A percentile compares a stretch with the other conserved stretches of the same genome.
phyloP scores from a whole-genome alignment of 345 rosid species.

The Corymbia maculata region DNA sequence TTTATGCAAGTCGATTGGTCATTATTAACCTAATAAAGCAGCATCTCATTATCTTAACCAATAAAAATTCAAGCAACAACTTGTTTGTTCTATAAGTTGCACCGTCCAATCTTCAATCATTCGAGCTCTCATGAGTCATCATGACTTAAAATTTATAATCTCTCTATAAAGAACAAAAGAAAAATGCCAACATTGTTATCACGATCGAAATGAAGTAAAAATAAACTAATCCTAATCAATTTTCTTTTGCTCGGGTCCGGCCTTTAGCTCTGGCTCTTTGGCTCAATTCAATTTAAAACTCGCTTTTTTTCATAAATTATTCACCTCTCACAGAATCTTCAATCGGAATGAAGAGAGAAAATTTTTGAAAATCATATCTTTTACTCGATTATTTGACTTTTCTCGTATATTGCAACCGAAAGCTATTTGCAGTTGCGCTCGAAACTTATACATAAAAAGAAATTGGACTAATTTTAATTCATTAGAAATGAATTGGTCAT shows the following conservation, averaged over 20 bases:
- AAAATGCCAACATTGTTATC: not conserved
- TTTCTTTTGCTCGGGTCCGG: not conserved
- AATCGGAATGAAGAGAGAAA: not conserved
- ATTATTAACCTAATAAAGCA: not conserved
- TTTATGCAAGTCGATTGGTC: not conserved
- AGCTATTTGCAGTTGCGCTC: not conserved
- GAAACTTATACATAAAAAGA: not conserved
- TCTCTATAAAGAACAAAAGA: not conserved
- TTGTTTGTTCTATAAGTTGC: accelerated
- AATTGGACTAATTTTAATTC: not conserved
- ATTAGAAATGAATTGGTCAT: not conserved
- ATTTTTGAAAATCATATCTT: not conserved
- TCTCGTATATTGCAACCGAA: no score
- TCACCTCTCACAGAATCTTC: not conserved
- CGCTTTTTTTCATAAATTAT: not conserved
- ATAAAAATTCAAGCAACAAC: not conserved
- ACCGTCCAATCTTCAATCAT: not conserved
- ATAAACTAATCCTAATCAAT: not conserved
- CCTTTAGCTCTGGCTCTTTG: accelerated
- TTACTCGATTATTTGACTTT: not conserved
- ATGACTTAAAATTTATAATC: not conserved
- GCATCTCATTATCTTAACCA: not conserved
- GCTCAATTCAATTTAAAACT: not conserved
- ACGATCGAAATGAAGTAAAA: not conserved
- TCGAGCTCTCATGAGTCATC: not conserved